Percentiles rank a stretch among this genome's conserved stretches.
Conservation (phyloP, 345 rosid species). For the Melaleuca quinquenervia region DNA sequence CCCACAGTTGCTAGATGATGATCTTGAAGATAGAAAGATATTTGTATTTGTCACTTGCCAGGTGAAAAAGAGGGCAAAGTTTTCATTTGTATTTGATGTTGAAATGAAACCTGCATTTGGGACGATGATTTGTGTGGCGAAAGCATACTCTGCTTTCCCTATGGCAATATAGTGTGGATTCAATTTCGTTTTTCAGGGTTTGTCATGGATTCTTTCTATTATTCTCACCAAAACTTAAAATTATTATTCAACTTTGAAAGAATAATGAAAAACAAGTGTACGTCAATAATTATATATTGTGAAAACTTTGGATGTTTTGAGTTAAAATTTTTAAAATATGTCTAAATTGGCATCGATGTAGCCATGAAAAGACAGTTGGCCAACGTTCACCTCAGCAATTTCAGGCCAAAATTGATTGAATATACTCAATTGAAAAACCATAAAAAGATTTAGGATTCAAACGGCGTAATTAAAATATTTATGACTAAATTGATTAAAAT, state of each 20-base stretch:
- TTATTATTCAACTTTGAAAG: neutral
- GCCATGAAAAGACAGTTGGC: too few relatives aligned
- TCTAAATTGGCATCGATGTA: too few relatives aligned
- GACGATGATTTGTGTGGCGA: neutral
- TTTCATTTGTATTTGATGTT: neutral
- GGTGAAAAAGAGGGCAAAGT: neutral
- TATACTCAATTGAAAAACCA: too few relatives aligned
- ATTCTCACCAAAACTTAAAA: neutral
- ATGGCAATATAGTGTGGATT: neutral
- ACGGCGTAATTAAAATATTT: too few relatives aligned
- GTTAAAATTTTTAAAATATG: neutral
- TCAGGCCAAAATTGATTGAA: too few relatives aligned
- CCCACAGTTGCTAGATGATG: constrained; percentile 38
- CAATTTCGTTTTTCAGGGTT: neutral
- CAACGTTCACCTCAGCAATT: too few relatives aligned
- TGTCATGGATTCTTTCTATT: neutral
- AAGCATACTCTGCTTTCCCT: neutral
- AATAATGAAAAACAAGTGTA: neutral
- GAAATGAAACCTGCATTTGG: neutral
- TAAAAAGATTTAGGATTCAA: too few relatives aligned
- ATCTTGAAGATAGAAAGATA: neutral
- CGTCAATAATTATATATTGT: neutral
- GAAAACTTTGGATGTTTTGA: neutral
- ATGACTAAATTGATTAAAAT: too few relatives aligned
- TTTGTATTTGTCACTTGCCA: neutral